These are phyloP conservation scores for Quercus robur DNA, from an alignment of 306 rosid species.

Conservation along the genomic window DNA sequence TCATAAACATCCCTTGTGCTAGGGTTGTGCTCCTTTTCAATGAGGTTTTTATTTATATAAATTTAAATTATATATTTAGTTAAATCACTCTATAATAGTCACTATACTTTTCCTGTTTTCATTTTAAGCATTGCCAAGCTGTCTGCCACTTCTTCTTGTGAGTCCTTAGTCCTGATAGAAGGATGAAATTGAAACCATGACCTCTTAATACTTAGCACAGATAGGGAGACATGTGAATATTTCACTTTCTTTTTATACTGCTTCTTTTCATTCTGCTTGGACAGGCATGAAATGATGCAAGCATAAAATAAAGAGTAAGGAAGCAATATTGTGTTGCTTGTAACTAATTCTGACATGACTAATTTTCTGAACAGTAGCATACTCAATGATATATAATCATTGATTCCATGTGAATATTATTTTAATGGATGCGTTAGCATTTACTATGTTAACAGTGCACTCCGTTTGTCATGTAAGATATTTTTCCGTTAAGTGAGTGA, in stretches of 20 bases:
- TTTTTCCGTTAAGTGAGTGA: no score
- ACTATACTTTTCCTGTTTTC: not conserved
- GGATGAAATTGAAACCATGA: not conserved
- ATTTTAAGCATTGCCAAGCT: not conserved
- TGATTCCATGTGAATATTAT: not conserved
- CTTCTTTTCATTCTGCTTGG: not conserved
- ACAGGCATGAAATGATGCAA: not conserved
- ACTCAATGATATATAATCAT: not conserved
- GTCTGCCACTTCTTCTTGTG: not conserved
- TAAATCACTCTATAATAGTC: not conserved
- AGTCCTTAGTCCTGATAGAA: not conserved
- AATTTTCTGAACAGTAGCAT: not conserved
- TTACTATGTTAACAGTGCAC: accelerated
- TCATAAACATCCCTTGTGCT: no score
- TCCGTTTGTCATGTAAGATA: accelerated
- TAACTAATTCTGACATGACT: not conserved
- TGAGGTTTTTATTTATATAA: no score
- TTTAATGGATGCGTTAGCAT: accelerated
- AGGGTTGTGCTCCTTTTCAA: no score
- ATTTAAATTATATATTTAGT: not conserved
- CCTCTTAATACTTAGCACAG: not conserved
- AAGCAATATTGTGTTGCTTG: not conserved
- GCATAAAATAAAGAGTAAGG: not conserved
- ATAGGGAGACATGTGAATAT: not conserved
- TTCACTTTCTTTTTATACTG: not conserved